A percentile compares a stretch with the other conserved stretches of the same genome.
These are phyloP conservation scores for Verticillium nubilum DNA, from an alignment of 2,329 filamentous ascomycete genomes.

Conservation along the genomic window DNA sequence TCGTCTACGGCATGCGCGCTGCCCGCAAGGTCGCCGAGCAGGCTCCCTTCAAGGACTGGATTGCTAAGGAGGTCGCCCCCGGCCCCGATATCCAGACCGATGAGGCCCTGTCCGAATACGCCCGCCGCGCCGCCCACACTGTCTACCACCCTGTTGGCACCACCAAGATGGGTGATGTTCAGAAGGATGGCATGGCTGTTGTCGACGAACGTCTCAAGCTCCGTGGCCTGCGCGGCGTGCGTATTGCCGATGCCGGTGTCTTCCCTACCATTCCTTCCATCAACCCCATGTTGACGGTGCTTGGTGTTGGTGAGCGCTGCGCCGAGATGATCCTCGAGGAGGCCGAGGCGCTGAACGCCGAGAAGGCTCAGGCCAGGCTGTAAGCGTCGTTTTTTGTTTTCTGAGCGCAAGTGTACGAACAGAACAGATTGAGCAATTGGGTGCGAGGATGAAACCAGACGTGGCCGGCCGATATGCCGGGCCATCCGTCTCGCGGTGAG, in stretches of 20 bases:
- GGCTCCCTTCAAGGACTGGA: slow-evolving; percentile 74
- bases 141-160: slow-evolving; percentile 89
- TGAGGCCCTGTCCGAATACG: slow-evolving; percentile 77
- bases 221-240: slow-evolving; percentile 64
- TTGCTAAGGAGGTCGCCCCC: slow-evolving; percentile 76
- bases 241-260: slow-evolving; percentile 81
- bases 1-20: slow-evolving; percentile 71
- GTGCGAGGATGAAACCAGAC: not conserved
- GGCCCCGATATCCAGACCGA: slow-evolving; percentile 69
- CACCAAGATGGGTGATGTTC: slow-evolving; percentile 80
- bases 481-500: not conserved
- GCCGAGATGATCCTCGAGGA: slow-evolving; percentile 79
- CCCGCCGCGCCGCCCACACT: slow-evolving; percentile 74
- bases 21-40: slow-evolving; percentile 73
- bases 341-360: slow-evolving; percentile 22
- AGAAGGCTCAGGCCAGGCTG: slow-evolving; percentile 4
- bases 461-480: not conserved
- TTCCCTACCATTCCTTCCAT: slow-evolving; percentile 84
- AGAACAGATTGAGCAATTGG: not conserved
- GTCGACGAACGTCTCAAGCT: slow-evolving; percentile 73
- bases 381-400: not conserved
- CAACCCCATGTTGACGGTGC: slow-evolving; percentile 87
- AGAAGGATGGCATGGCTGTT: slow-evolving; percentile 65
- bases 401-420: not conserved
- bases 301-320: slow-evolving; percentile 76